Evolutionary conservation across 805 yeast genomes (phyloP).

Genomic region (Blastobotrys attinorum): DNA sequence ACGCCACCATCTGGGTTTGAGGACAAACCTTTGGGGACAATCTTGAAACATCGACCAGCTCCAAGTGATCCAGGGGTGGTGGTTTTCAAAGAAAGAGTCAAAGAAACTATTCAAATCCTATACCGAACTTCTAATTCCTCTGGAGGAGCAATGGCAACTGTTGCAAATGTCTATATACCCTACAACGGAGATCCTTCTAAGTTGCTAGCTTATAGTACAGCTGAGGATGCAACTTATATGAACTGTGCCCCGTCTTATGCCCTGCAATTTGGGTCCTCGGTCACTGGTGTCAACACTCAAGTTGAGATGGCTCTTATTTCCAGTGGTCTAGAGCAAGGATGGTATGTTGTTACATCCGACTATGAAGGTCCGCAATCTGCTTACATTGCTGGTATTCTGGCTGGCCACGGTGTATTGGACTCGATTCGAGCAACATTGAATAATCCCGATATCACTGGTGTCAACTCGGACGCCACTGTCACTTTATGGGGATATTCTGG

Average conservation of each 20-base stretch:
- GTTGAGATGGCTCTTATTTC: slow-evolving; percentile 10
- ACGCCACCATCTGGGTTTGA: not conserved
- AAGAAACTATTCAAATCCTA: slow-evolving; percentile 18
- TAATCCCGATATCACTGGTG: slow-evolving; percentile 27
- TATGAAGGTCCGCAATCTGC: slow-evolving; percentile 26
- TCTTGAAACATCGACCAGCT: not conserved
- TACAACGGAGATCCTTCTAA: slow-evolving; percentile 8
- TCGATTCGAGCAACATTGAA: slow-evolving; percentile 21
- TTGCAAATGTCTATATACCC: slow-evolving; percentile 23
- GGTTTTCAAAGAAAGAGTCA: not conserved
- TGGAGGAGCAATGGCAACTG: slow-evolving; percentile 22
- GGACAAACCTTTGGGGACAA: slow-evolving; percentile 1
- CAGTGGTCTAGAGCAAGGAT: slow-evolving; percentile 15
- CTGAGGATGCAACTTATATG: slow-evolving; percentile 19
- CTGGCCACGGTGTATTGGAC: slow-evolving; percentile 23
- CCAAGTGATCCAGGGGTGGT: not conserved
- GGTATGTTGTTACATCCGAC: slow-evolving; percentile 20
- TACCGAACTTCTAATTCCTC: slow-evolving; percentile 21
- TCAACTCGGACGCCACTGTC: slow-evolving; percentile 31
- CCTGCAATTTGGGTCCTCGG: slow-evolving; percentile 12
- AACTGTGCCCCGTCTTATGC: slow-evolving; percentile 22
- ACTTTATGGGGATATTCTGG: slow-evolving; percentile 83
- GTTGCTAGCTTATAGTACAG: slow-evolving; percentile 19
- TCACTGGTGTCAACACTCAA: slow-evolving; percentile 8
- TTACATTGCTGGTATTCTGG: slow-evolving; percentile 22